Percentiles rank a stretch among this genome's conserved stretches.
Evolutionary conservation across 495 filamentous ascomycete species (phyloP).

Genomic region (Cercophora sp.): DNA sequence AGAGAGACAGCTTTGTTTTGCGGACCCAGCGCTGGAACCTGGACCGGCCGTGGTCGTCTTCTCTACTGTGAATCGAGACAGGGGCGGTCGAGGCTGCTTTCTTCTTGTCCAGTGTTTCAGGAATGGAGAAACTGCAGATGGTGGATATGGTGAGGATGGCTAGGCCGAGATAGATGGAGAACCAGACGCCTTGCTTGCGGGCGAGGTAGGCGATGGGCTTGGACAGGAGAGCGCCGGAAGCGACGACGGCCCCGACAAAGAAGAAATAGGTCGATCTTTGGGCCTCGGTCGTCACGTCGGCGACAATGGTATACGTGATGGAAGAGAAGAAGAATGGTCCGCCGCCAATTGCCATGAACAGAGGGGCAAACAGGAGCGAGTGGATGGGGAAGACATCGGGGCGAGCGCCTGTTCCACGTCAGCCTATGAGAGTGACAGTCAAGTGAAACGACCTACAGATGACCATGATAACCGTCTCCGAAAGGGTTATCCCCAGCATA

Average conservation of each 20-base stretch:
- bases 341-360: not conserved
- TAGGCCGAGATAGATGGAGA: not conserved
- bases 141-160: not conserved
- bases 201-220: conserved; percentile 4
- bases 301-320: conserved; percentile 3
- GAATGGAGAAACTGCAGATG: not conserved
- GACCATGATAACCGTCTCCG: no score
- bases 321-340: not conserved
- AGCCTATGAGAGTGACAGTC: no score
- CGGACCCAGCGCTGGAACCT: not conserved
- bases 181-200: conserved; percentile 1
- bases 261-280: not conserved
- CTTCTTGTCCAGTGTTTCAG: not conserved
- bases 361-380: not conserved
- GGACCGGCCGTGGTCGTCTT: not conserved
- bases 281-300: conserved; percentile 3
- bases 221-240: not conserved
- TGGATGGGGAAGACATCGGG: not conserved
- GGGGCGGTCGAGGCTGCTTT: not conserved
- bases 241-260: not conserved
- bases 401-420: no score
- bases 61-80: no score
- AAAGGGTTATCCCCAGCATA: not conserved
- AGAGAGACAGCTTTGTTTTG: not conserved
- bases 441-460: no score